These are phyloP conservation scores for Tuctoria greenei DNA, from an alignment of 176 grass and related monocot species.

Conservation along the genomic window DNA sequence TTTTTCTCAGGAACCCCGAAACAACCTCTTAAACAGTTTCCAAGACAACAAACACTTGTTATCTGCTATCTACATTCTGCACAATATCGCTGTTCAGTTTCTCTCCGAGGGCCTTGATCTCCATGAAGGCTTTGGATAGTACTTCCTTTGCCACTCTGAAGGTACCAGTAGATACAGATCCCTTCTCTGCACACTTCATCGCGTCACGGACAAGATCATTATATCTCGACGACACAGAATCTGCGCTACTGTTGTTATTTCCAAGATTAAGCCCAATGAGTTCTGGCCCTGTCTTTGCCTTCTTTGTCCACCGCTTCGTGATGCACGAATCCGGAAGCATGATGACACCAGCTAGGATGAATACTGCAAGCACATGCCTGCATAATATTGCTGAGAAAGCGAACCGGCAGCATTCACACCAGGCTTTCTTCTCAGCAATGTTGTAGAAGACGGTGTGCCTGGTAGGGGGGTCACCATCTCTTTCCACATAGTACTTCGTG, in stretches of 20 bases:
- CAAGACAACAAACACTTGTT: not conserved
- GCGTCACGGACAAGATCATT: slow-evolving; percentile 67
- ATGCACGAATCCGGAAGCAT: slow-evolving; percentile 71
- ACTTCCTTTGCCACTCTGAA: slow-evolving; percentile 70
- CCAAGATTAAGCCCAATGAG: slow-evolving; percentile 41
- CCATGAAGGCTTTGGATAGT: slow-evolving; percentile 63
- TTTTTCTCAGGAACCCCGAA: not conserved
- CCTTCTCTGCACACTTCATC: slow-evolving; percentile 77
- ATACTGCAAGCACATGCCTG: slow-evolving; percentile 77
- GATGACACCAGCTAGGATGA: slow-evolving; percentile 54
- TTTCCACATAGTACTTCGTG: slow-evolving; percentile 73
- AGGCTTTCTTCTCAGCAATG: slow-evolving; percentile 69
- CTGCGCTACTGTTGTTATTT: slow-evolving; percentile 41
- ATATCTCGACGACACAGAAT: slow-evolving; percentile 57
- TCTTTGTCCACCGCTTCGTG: slow-evolving; percentile 77
- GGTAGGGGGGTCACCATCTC: slow-evolving; percentile 44
- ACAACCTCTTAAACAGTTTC: not conserved
- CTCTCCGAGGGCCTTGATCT: slow-evolving; percentile 59
- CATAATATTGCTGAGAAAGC: slow-evolving; percentile 74
- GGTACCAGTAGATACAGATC: slow-evolving; percentile 56
- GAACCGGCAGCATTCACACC: slow-evolving; percentile 79
- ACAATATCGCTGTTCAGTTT: slow-evolving; percentile 37
- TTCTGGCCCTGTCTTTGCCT: slow-evolving; percentile 61
- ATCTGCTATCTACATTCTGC: slow-evolving; percentile 26
- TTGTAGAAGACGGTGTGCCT: slow-evolving; percentile 64